Percentiles rank a stretch among this genome's conserved stretches.
Conservation (phyloP, 106 monocot species). For the Dendrobium officinale region DNA sequence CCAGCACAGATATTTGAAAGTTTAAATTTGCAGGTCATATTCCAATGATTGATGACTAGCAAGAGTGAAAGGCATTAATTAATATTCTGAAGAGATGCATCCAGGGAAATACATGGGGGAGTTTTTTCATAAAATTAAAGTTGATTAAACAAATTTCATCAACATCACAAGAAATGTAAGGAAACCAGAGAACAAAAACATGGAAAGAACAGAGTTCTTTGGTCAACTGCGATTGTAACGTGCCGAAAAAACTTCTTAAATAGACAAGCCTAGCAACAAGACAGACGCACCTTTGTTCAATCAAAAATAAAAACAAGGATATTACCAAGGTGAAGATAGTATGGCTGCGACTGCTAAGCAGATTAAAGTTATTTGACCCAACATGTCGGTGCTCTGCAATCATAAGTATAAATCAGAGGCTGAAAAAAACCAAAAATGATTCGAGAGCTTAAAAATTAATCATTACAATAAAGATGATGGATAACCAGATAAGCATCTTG, state of each 20-base stretch:
- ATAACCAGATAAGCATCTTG: neutral
- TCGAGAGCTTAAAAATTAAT: neutral
- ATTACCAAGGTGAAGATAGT: constrained; percentile 93
- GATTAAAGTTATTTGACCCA: constrained; percentile 94
- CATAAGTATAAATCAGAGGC: constrained; percentile 4
- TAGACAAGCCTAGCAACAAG: neutral
- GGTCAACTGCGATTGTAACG: neutral
- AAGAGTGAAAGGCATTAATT: neutral
- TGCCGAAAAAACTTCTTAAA: neutral
- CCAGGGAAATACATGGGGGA: neutral
- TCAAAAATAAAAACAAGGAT: constrained; percentile 19
- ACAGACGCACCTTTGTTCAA: neutral
- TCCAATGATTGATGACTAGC: neutral
- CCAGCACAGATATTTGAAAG: neutral
- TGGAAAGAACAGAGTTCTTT: neutral
- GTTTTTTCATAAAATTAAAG: neutral
- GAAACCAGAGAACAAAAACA: neutral
- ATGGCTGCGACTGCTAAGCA: constrained; percentile 91
- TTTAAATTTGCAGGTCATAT: neutral
- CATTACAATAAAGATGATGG: neutral
- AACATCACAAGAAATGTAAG: neutral
- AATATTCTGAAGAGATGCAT: neutral
- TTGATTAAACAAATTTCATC: neutral
- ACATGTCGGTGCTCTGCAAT: constrained; percentile 95
- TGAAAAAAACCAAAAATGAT: neutral